A percentile compares a stretch with the other conserved stretches of the same genome.
Evolutionary conservation across 805 yeast genomes (phyloP).

Genomic region (Candida dajiaensis): DNA sequence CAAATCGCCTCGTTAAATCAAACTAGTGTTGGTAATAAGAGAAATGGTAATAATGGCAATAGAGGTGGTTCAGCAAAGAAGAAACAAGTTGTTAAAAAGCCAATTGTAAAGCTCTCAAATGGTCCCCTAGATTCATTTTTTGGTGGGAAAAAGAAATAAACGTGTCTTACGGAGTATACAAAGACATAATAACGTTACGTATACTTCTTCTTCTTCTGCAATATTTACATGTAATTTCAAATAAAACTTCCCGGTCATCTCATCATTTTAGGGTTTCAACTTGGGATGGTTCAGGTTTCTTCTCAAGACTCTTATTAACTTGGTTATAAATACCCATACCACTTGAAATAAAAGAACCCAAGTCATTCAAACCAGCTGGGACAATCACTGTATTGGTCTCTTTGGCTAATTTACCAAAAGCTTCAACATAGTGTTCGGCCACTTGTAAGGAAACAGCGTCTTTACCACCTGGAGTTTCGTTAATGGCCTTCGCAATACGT

Average conservation of each 20-base stretch:
- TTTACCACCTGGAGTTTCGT: conserved; percentile 60
- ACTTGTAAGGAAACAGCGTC: conserved; percentile 76
- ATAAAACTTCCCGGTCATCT: not conserved
- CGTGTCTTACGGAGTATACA: not conserved
- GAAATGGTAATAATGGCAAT: conserved; percentile 9
- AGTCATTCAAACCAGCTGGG: conserved; percentile 70
- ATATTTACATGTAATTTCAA: conserved; percentile 1
- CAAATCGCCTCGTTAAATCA: conserved; percentile 25
- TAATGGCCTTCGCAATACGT: conserved; percentile 60
- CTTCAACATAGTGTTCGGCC: conserved; percentile 78
- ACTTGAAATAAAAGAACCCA: conserved; percentile 68
- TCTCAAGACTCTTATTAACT: conserved; percentile 28
- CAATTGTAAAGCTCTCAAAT: conserved; percentile 46
- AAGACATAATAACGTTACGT: not conserved
- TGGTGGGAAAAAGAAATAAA: conserved; percentile 34
- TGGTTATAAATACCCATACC: conserved; percentile 69
- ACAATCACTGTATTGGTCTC: conserved; percentile 73
- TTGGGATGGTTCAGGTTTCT: not conserved
- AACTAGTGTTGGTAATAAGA: conserved; percentile 14
- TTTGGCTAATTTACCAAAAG: conserved; percentile 78
- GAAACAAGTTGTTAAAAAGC: conserved; percentile 27
- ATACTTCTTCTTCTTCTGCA: too few relatives aligned
- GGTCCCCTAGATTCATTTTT: conserved; percentile 70
- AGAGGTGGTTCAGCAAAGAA: conserved; percentile 23
- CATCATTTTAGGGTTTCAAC: not conserved